Conservation (phyloP, 805 yeast genomes). For the Candida broadrunensis region DNA sequence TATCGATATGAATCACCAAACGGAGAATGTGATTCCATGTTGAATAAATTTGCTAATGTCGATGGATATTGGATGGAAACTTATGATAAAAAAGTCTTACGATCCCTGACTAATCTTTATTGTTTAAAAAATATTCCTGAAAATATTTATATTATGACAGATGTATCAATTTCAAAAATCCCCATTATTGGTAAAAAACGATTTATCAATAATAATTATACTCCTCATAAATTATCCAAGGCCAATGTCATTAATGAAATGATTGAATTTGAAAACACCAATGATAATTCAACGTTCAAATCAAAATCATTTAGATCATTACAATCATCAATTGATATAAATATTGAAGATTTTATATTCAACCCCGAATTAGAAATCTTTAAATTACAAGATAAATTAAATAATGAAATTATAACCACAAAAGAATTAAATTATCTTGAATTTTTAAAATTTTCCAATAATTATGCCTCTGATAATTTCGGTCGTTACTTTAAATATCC, state of each 20-base stretch:
- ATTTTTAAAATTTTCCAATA: constrained; percentile 26
- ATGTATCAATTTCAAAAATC: constrained; percentile 20
- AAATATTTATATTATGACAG: constrained; percentile 21
- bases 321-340: constrained; percentile 9
- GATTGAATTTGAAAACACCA: background rate
- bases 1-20: constrained; percentile 11
- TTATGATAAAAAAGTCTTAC: constrained; percentile 25
- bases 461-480: constrained; percentile 16
- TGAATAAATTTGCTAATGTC: constrained; percentile 21
- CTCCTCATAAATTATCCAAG: background rate
- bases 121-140: constrained; percentile 28
- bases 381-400: constrained; percentile 16
- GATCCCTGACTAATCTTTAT: constrained; percentile 33
- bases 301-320: background rate
- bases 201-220: constrained; percentile 9
- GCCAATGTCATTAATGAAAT: constrained; percentile 5
- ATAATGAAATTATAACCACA: constrained; percentile 8
- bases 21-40: constrained; percentile 21
- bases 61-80: constrained; percentile 34
- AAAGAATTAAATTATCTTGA: constrained; percentile 22
- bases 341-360: constrained; percentile 26
- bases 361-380: constrained; percentile 26
- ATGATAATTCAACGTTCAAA: constrained; percentile 2
- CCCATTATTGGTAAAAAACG: constrained; percentile 26
- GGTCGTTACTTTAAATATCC: constrained; percentile 38